Conservation (phyloP, 2,329 filamentous ascomycete species). For the Talaromyces sp. region DNA sequence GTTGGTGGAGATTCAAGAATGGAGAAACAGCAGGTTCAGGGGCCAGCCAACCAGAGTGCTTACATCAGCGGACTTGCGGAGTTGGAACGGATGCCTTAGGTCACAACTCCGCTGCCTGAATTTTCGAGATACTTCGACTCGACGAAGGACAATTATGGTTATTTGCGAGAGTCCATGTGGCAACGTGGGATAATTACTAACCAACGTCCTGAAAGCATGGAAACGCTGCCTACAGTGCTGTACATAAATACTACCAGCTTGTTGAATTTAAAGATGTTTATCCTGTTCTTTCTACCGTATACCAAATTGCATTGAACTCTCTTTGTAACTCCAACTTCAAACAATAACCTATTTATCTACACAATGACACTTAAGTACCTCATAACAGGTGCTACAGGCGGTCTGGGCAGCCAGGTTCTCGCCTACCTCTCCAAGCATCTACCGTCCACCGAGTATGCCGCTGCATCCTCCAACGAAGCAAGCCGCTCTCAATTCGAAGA, state of each 20-base stretch:
- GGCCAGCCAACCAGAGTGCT: conserved; percentile 4
- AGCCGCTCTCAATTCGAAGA: conserved; percentile 38
- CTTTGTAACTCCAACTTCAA: not conserved
- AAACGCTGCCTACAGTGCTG: not conserved
- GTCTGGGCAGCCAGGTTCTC: conserved; percentile 35
- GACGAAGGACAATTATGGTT: too few relatives aligned
- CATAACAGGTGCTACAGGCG: conserved; percentile 38
- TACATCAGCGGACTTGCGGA: conserved; percentile 10
- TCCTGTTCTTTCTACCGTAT: not conserved
- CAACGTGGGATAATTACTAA: conserved; percentile 11
- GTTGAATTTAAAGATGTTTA: not conserved
- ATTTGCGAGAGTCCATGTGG: not conserved
- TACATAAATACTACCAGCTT: not conserved
- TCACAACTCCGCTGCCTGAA: not conserved
- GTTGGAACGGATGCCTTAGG: not conserved
- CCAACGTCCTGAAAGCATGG: not conserved
- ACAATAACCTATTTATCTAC: not conserved
- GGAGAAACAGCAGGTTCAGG: not conserved
- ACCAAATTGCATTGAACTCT: not conserved
- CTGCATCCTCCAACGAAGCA: conserved; percentile 49
- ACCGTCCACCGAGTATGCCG: conserved; percentile 46
- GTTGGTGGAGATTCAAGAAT: not conserved
- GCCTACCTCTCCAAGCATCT: conserved; percentile 34
- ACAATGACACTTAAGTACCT: conserved; percentile 37
- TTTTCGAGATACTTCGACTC: not conserved